Percentiles rank a stretch among this genome's conserved stretches.
Evolutionary conservation across 495 filamentous ascomycete genomes (phyloP).

Genomic region (Penicillium lagena): DNA sequence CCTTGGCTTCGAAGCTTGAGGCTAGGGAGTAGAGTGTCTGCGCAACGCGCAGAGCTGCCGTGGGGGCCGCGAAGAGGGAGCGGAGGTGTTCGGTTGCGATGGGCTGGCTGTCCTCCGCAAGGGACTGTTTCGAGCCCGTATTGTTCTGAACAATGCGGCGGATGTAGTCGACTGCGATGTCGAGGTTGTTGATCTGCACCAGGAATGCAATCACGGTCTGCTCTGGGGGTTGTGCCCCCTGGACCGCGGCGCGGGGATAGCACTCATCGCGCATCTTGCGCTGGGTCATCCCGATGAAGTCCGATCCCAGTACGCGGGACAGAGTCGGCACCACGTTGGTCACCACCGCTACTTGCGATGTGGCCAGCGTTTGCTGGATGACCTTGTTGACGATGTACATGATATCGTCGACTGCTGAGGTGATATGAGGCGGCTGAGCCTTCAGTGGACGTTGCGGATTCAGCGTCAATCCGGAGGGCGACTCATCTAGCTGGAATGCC

Average conservation of each 20-base stretch:
- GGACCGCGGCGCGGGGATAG: constrained; percentile 70
- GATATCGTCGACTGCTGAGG: constrained; percentile 93
- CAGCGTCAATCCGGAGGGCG: constrained; percentile 71
- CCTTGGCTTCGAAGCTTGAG: constrained; percentile 65
- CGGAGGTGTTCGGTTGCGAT: constrained; percentile 34
- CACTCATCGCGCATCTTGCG: constrained; percentile 94
- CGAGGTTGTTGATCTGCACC: constrained; percentile 90
- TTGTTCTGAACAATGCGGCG: constrained; percentile 73
- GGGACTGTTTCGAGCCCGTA: constrained; percentile 36
- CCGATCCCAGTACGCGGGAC: constrained; percentile 78
- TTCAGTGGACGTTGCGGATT: constrained; percentile 59
- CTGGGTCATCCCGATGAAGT: constrained; percentile 96
- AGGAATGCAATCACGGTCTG: constrained; percentile 79
- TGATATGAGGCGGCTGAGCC: constrained; percentile 81
- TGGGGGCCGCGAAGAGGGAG: constrained; percentile 69
- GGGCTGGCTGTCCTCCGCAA: constrained; percentile 10
- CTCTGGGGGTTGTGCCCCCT: constrained; percentile 76
- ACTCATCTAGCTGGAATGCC: constrained; percentile 96
- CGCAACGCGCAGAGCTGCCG: constrained; percentile 62
- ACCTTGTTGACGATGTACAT: constrained; percentile 98
- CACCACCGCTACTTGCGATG: constrained; percentile 70
- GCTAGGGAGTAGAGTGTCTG: constrained; percentile 63
- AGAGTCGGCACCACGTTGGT: constrained; percentile 72
- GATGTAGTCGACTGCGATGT: constrained; percentile 82
- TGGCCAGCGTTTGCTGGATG: constrained; percentile 76